Evolutionary conservation across 768 basidiomycete genomes (phyloP), one percentile per base, ranked within the genome.

Genomic region (Hemileccinum rubropunctum): DNA sequence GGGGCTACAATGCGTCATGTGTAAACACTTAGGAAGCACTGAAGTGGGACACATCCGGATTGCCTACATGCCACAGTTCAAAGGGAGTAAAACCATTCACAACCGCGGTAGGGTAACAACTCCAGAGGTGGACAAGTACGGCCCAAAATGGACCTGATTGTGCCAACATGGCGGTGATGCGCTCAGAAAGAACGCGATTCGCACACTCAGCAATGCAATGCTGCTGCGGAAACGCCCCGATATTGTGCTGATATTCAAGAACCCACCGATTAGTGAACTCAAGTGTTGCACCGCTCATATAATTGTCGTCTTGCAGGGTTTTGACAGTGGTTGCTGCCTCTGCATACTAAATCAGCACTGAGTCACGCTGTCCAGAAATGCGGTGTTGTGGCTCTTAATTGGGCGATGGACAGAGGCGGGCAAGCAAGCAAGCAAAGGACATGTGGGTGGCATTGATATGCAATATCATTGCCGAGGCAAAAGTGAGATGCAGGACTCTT

Each of bases 81-180:
- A 9, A 30, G 2, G 28, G 11, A 4, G 28, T 30, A 12, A 8
- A 3, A 30, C 9, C 8, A 8, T 30, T 8, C 7, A 30, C 28
- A 9, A 8, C 28, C 4, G 28, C 7, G 3, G 28, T 30, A 30
- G 28, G 28, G 11, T 8, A 30, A 2, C 34, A 9, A 13, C 34
- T 44, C 33, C 53, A 34, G 58, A 64, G 32, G 70, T 67, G 13
- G 69, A 48, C 6, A 57, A 50, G 53, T 59, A 61, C 28, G 2
- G 4, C 28, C 28, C 45, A 52, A 40, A 52, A 40, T 11, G 23
- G 11, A 2, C 28, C 28, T 4, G 28, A 30, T 9, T 30, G 4
- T 9, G 28, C 28, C 23, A 45, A 17, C 47, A 65, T n/a, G n/a
- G n/a, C n/a, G n/a, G 50, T 51, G 2, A 46, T 42, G 13, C 28